These are phyloP conservation scores for Jackrogersella multiformis DNA, from an alignment of 495 filamentous ascomycete genomes.

Conservation along the genomic window DNA sequence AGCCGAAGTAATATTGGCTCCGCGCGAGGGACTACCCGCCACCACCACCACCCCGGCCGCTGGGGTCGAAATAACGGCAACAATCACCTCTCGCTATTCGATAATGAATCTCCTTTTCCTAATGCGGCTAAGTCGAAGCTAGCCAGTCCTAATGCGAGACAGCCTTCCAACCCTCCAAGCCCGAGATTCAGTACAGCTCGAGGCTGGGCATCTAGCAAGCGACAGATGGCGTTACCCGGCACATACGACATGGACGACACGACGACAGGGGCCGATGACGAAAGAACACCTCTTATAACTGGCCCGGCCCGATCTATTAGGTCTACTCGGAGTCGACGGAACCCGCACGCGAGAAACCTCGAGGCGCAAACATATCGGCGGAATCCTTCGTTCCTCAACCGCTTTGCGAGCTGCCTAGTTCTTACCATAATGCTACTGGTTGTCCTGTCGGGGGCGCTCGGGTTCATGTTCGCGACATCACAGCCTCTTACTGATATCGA, in stretches of 20 bases:
- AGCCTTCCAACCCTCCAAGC: conserved; percentile 71
- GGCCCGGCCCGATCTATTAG: conserved; percentile 64
- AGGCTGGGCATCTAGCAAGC: conserved; percentile 43
- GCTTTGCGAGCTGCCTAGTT: conserved; percentile 82
- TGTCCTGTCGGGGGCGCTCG: conserved; percentile 80
- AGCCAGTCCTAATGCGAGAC: conserved; percentile 55
- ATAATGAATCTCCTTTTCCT: conserved; percentile 76
- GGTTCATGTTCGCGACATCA: conserved; percentile 90
- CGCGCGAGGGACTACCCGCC: conserved; percentile 70
- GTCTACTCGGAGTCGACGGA: conserved; percentile 67
- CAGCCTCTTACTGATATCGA: conserved; percentile 82
- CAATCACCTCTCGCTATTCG: conserved; percentile 76
- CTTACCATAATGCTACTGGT: conserved; percentile 77
- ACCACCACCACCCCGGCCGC: conserved; percentile 77
- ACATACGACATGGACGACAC: conserved; percentile 64
- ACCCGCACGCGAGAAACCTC: conserved; percentile 69
- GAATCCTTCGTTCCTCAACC: conserved; percentile 68
- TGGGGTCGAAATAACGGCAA: conserved; percentile 71
- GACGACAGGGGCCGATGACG: conserved; percentile 81
- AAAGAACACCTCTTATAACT: conserved; percentile 76
- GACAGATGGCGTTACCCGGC: conserved; percentile 49
- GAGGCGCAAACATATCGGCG: conserved; percentile 76
- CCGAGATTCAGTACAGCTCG: conserved; percentile 51
- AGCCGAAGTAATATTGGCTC: conserved; percentile 68
- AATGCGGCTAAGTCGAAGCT: conserved; percentile 51